Evolutionary conservation across 2,329 filamentous ascomycete species (phyloP), one percentile per base, ranked within the genome.

Genomic region (Talaromyces sp.): DNA sequence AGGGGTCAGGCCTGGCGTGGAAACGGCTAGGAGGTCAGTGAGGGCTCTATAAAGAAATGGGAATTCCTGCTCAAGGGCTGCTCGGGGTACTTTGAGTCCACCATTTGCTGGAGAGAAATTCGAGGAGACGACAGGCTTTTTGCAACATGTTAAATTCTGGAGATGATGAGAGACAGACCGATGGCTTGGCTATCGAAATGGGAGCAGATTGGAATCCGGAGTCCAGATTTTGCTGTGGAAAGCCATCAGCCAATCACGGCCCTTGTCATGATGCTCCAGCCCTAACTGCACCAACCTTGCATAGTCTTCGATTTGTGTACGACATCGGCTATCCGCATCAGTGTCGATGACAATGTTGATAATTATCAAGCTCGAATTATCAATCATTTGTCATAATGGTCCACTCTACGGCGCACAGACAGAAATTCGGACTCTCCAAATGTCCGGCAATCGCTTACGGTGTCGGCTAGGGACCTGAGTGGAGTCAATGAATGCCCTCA

Each of bases 1-100:
- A 56, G 60, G 48, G 48, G 60, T 1, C 13, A 62, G 9, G 47
- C 48, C 6, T 62, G 60, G 60, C n/a, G 24, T 45, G 47, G 14
- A 3, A 14, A 56, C 1, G 45, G 39, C 0, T 62, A 48, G 60
- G 60, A 56, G 52, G n/a, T 56, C 11, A 56, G 52, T 24, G 52
- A 56, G n/a, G 19, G 52, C 3, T 56, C 39, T 19, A 0, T 39
- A 8, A 24, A 6, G 2, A 56, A 39, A 56, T 56, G 52, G 33
- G 11, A 33, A 1, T 56, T 56, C 10, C 19, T 56, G 33, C 52
- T 56, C 52, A 39, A 56, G 19, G 52, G 52, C 52, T 56, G 52
- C 52, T 39, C 52, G 1, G 31, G 16, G 13, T 22, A 39, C 33
- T 24, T 56, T 16, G 4, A 13, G 19, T 56, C 52, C 10, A 14